Evolutionary conservation across 2,329 filamentous ascomycete species (phyloP), one percentile per base, ranked within the genome.

Genomic region (Lomentospora prolificans): DNA sequence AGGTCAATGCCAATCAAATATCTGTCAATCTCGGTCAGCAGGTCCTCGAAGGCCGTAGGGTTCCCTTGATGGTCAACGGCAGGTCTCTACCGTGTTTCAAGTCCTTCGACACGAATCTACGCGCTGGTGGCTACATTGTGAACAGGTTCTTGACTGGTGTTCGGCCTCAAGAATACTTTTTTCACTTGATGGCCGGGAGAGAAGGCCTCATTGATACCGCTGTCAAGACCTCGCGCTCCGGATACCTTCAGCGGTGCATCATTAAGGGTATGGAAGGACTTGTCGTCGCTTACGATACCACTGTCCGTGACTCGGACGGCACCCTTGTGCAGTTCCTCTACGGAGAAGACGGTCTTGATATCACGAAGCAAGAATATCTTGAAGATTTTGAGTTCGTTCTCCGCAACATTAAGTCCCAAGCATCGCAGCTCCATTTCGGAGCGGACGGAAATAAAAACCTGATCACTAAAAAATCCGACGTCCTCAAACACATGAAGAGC

Each of bases 221-320:
- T 60, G 94, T 99, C 69, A 99, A 99, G 74, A 99, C 94, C 1
- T 95, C 92, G 8, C 86, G 94, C 66, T 97, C 94, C 27, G 95
- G 94, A 58, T 99, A 99, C 67, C 77, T 99, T 53, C 94, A 99
- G 69, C 81, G 95, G 67, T 99, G 94, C 78, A 79, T 99, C 60
- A 95, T 99, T 74, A 99, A 99, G 75, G 94, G 94, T 59, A 95
- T 99, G 87, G 94, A 99, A 70, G 94, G 94, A 3, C 77, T 97
- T 46, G 87, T 85, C 64, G 90, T 95, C 2, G 85, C 91, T 59
- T 97, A 99, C 67, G 94, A 99, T 65, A 91, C 86, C 7, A 95
- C 91, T 1, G 94, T 99, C 14, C 84, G 94, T 60, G 92, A 99
- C 64, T 86, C 92, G 0, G 95, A 99, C 67, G 95, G 95, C 24